phyloP scores from a whole-genome alignment of 176 grass and related monocot species.

The Carex myosuroides region DNA sequence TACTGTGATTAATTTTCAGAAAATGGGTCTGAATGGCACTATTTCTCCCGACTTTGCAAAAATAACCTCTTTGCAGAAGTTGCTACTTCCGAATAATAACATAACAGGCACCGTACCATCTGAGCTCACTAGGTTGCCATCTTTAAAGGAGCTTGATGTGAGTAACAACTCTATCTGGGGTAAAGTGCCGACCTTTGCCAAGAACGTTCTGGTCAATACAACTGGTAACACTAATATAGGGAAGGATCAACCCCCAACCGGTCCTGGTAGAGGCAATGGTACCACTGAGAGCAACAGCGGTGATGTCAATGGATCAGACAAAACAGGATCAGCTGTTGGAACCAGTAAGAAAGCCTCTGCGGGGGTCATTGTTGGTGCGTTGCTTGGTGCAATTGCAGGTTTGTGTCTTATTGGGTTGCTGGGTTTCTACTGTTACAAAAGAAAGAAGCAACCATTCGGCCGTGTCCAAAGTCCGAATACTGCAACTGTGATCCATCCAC shows the following conservation, averaged over 20 bases:
- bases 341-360: conserved; percentile 20
- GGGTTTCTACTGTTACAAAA: conserved; percentile 72
- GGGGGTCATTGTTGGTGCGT: conserved; percentile 54
- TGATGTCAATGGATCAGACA: not conserved
- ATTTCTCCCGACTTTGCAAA: conserved; percentile 26
- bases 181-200: conserved; percentile 22
- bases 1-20: conserved; percentile 25
- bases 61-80: conserved; percentile 11
- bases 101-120: conserved; percentile 6
- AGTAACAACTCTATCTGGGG: conserved; percentile 34
- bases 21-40: conserved; percentile 23
- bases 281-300: not conserved
- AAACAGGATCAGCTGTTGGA: not conserved
- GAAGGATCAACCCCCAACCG: conserved; percentile 32
- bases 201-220: conserved; percentile 18
- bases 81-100: conserved; percentile 31
- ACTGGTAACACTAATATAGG: conserved; percentile 42
- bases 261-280: conserved; percentile 18
- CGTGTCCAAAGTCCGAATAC: conserved; percentile 80
- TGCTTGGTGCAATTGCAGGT: conserved; percentile 37
- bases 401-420: conserved; percentile 46
- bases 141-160: conserved; percentile 32
- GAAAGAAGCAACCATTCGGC: conserved; percentile 52
- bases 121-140: not conserved
- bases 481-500: conserved; percentile 60